These are phyloP conservation scores for Kitagawia praeruptora DNA, from an alignment of 129 eudicot genomes.

Conservation along the genomic window DNA sequence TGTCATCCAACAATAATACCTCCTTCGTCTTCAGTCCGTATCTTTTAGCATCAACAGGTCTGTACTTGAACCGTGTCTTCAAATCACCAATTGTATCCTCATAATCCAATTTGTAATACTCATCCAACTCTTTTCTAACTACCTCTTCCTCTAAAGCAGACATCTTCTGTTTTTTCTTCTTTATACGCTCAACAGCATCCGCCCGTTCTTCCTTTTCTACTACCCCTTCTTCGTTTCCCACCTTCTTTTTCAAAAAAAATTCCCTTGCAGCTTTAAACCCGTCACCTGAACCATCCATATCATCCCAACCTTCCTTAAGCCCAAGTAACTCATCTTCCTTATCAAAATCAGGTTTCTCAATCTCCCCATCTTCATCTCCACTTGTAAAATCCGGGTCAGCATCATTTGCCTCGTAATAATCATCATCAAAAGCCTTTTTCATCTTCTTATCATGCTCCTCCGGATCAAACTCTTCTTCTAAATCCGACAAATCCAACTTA, in stretches of 20 bases:
- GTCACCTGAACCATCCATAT: slow-evolving; percentile 28
- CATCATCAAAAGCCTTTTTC: slow-evolving; percentile 60
- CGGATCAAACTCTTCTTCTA: slow-evolving; percentile 80
- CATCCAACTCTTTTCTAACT: slow-evolving; percentile 54
- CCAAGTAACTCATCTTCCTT: slow-evolving; percentile 83
- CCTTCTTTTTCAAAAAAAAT: slow-evolving; percentile 20
- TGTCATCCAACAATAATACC: slow-evolving; percentile 52
- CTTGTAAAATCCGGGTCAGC: slow-evolving; percentile 66
- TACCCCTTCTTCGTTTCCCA: too few relatives aligned
- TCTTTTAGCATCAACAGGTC: slow-evolving; percentile 43
- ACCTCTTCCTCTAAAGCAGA: slow-evolving; percentile 41
- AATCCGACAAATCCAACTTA: slow-evolving; percentile 51
- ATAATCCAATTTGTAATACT: slow-evolving; percentile 67
- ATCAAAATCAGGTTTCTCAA: slow-evolving; percentile 71
- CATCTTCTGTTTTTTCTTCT: slow-evolving; percentile 48
- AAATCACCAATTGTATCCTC: slow-evolving; percentile 77
- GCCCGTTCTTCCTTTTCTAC: slow-evolving; percentile 24
- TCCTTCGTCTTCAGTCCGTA: slow-evolving; percentile 56
- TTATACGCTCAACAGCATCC: slow-evolving; percentile 28
- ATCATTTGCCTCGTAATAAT: slow-evolving; percentile 65
- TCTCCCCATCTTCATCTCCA: slow-evolving; percentile 45
- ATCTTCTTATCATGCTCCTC: slow-evolving; percentile 71
- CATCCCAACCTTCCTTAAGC: slow-evolving; percentile 70
- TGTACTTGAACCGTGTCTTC: slow-evolving; percentile 78
- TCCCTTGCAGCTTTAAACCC: slow-evolving; percentile 47